Evolutionary conservation across 2,329 filamentous ascomycete species (phyloP).

Genomic region (Cladosporium colombiae): DNA sequence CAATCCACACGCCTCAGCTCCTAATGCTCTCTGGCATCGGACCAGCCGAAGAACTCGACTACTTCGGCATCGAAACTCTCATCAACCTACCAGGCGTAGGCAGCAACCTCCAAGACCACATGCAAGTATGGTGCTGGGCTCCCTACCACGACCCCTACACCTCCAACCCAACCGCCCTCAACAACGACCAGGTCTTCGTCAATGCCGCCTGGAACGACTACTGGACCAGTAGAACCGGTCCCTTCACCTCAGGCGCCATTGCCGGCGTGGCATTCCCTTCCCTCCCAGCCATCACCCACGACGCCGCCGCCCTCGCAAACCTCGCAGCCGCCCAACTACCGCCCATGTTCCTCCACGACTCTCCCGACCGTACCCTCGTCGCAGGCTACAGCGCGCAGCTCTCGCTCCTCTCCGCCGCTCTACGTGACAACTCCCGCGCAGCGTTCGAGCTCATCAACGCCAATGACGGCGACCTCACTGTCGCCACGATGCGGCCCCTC

Average conservation of each 20-base stretch:
- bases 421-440: conserved; percentile 29
- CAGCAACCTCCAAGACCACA: conserved; percentile 63
- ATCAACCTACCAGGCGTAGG: conserved; percentile 64
- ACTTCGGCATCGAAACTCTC: conserved; percentile 50
- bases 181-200: conserved; percentile 30
- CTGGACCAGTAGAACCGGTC: conserved; percentile 32
- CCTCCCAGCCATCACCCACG: conserved; percentile 26
- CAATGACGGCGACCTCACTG: conserved; percentile 35
- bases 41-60: conserved; percentile 51
- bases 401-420: conserved; percentile 27
- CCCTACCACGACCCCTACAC: conserved; percentile 28
- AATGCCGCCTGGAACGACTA: conserved; percentile 30
- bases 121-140: conserved; percentile 29
- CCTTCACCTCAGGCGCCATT: conserved; percentile 31
- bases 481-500: conserved; percentile 45
- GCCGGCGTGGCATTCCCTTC: conserved; percentile 35
- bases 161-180: conserved; percentile 25
- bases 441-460: conserved; percentile 36
- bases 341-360: conserved; percentile 25
- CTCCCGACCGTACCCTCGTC: conserved; percentile 26
- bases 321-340: conserved; percentile 27
- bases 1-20: conserved; percentile 35
- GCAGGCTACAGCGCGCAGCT: conserved; percentile 32
- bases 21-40: conserved; percentile 57
- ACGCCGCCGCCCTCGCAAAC: conserved; percentile 22